Conservation (phyloP, 768 basidiomycete species). For the Mrakia frigida region DNA sequence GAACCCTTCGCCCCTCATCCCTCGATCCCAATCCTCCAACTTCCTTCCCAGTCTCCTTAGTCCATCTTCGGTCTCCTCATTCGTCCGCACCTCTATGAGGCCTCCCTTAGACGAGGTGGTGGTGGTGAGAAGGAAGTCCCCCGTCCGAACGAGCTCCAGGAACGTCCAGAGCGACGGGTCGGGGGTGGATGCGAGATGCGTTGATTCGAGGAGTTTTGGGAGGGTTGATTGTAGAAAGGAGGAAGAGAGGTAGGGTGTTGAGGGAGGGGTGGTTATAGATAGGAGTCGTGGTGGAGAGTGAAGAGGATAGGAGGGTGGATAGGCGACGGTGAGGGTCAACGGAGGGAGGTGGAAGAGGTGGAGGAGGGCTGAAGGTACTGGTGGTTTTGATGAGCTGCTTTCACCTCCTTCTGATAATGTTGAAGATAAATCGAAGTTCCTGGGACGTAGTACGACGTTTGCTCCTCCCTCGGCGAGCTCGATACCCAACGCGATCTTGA, state of each 20-base stretch:
- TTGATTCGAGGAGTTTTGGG: background rate
- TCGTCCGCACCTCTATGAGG: background rate
- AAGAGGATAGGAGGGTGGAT: background rate
- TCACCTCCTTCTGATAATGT: background rate
- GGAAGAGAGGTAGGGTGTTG: background rate
- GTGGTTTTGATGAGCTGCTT: background rate
- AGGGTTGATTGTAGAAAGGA: background rate
- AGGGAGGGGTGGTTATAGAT: background rate
- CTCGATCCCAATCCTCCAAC: conserved; percentile 53
- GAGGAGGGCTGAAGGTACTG: background rate
- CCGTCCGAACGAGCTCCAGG: conserved; percentile 16
- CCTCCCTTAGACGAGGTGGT: background rate
- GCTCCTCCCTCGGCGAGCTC: background rate
- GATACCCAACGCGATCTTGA: background rate
- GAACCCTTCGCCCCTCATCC: conserved; percentile 54
- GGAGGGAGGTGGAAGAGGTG: conserved; percentile 15
- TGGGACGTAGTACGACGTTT: background rate
- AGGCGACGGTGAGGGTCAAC: background rate
- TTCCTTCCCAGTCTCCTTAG: background rate
- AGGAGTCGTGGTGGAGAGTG: background rate
- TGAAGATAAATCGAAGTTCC: background rate
- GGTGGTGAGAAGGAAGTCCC: background rate
- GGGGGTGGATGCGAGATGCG: background rate
- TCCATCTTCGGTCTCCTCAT: background rate
- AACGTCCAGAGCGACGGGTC: conserved; percentile 13